These are phyloP conservation scores for Dendrostoma leiphaemia DNA, from an alignment of 2,329 filamentous ascomycete genomes.

Conservation along the genomic window DNA sequence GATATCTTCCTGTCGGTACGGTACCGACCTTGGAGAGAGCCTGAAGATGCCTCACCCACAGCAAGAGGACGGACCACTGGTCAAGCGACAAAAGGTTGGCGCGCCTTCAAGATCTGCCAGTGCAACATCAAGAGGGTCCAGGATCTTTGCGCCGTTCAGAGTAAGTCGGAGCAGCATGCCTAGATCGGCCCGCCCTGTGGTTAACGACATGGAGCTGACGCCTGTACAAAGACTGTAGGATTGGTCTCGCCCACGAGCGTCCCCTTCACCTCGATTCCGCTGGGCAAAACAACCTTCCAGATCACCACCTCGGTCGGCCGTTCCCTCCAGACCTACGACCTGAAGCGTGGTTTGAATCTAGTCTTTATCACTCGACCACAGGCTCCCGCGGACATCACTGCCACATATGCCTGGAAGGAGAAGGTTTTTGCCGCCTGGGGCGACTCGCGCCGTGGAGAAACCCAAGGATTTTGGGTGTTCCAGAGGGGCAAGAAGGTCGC, in stretches of 20 bases:
- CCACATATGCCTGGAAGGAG: constrained; percentile 84
- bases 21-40: not conserved
- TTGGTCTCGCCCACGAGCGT: constrained; percentile 88
- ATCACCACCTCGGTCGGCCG: constrained; percentile 93
- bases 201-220: not conserved
- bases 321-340: constrained; percentile 91
- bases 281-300: constrained; percentile 94
- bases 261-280: constrained; percentile 83
- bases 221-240: constrained; percentile 71
- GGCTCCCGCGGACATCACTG: constrained; percentile 81
- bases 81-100: constrained; percentile 74
- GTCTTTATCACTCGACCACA: constrained; percentile 92
- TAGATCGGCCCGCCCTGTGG: not conserved
- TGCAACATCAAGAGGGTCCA: constrained; percentile 54
- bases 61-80: constrained; percentile 55
- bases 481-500: constrained; percentile 84
- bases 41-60: constrained; percentile 56
- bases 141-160: constrained; percentile 90
- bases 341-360: constrained; percentile 84
- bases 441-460: constrained; percentile 46
- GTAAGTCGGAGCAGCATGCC: constrained; percentile 49
- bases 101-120: constrained; percentile 36
- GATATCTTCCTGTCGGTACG: not conserved
- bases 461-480: constrained; percentile 82
- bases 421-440: constrained; percentile 90